Evolutionary conservation across 257 asterid genomes (phyloP).

Genomic region (Dorcoceras hygrometricum): DNA sequence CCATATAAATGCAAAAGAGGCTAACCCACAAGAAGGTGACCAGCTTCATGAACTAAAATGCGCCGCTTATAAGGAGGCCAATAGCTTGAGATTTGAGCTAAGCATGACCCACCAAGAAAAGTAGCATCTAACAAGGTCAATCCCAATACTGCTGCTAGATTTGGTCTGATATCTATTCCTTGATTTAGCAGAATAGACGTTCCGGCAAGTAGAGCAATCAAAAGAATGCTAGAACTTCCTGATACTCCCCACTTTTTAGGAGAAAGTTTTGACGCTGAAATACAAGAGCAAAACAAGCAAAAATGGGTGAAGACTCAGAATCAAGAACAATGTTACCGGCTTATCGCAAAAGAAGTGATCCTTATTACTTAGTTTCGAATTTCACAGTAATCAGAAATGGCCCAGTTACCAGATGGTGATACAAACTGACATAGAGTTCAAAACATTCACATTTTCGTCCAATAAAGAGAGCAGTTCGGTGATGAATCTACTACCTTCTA

Average conservation of each 20-base stretch:
- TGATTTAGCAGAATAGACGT: slow-evolving; percentile 64
- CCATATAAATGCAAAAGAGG: slow-evolving; percentile 10
- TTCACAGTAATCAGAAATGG: slow-evolving; percentile 8
- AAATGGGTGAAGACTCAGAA: slow-evolving; percentile 7
- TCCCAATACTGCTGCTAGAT: slow-evolving; percentile 68
- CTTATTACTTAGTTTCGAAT: neutral
- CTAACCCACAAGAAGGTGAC: slow-evolving; percentile 93
- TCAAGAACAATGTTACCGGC: slow-evolving; percentile 6
- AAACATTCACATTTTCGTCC: neutral
- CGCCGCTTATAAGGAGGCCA: slow-evolving; percentile 98
- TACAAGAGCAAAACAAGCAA: slow-evolving; percentile 25
- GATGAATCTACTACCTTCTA: slow-evolving; percentile 47
- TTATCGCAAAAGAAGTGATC: slow-evolving; percentile 1
- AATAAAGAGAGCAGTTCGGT: slow-evolving; percentile 1
- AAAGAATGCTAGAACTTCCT: slow-evolving; percentile 66
- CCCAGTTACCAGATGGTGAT: neutral
- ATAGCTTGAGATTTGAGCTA: slow-evolving; percentile 85
- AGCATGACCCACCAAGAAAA: slow-evolving; percentile 87
- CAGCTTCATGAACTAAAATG: slow-evolving; percentile 93
- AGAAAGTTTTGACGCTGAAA: slow-evolving; percentile 77
- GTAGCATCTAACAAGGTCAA: slow-evolving; percentile 68
- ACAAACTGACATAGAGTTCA: neutral
- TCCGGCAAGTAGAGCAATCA: slow-evolving; percentile 64
- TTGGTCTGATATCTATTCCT: slow-evolving; percentile 90
- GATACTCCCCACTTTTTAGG: slow-evolving; percentile 98